Percentiles rank a stretch among this genome's conserved stretches.
phyloP scores from a whole-genome alignment of 305 asterid genomes.

The Salvia sclarea region DNA sequence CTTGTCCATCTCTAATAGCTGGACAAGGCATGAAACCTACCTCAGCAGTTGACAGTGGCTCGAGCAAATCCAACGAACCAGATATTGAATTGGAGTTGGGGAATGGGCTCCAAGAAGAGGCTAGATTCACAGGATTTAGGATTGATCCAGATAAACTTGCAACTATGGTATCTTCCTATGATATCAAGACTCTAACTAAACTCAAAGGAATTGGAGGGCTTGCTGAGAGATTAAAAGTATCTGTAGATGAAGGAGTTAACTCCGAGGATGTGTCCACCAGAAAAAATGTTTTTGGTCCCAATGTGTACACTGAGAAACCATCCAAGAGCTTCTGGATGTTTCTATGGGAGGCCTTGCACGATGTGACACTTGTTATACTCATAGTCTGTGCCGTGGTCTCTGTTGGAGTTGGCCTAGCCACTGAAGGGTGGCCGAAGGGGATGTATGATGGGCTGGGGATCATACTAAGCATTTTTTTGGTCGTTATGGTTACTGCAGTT shows the following conservation, averaged over 20 bases:
- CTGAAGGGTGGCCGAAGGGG: conserved; percentile 96
- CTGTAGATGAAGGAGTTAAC: conserved; percentile 61
- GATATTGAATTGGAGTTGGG: conserved; percentile 44
- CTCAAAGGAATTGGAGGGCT: conserved; percentile 76
- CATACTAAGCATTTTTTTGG: conserved; percentile 75
- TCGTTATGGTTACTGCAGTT: conserved; percentile 76
- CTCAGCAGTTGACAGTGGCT: conserved; percentile 25
- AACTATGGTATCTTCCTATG: conserved; percentile 64
- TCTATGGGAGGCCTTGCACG: conserved; percentile 93
- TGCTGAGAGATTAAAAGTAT: conserved; percentile 56
- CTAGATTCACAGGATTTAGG: conserved; percentile 61
- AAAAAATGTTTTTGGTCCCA: conserved; percentile 66
- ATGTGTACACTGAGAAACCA: conserved; percentile 75
- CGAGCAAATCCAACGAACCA: conserved; percentile 34
- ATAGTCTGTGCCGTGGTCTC: conserved; percentile 84
- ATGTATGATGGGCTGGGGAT: conserved; percentile 89
- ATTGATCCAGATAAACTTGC: conserved; percentile 84
- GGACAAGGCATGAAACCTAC: conserved; percentile 39
- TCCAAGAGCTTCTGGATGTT: conserved; percentile 80
- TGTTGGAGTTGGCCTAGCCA: conserved; percentile 85
- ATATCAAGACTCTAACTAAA: conserved; percentile 64
- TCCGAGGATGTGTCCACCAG: conserved; percentile 56
- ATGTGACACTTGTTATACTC: conserved; percentile 78
- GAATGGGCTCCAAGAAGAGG: conserved; percentile 64
- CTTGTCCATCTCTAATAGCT: conserved; percentile 41